Percentiles rank a stretch among this genome's conserved stretches.
These are phyloP conservation scores for Onygenales sp. DNA, from an alignment of 2,329 filamentous ascomycete species.

Conservation along the genomic window DNA sequence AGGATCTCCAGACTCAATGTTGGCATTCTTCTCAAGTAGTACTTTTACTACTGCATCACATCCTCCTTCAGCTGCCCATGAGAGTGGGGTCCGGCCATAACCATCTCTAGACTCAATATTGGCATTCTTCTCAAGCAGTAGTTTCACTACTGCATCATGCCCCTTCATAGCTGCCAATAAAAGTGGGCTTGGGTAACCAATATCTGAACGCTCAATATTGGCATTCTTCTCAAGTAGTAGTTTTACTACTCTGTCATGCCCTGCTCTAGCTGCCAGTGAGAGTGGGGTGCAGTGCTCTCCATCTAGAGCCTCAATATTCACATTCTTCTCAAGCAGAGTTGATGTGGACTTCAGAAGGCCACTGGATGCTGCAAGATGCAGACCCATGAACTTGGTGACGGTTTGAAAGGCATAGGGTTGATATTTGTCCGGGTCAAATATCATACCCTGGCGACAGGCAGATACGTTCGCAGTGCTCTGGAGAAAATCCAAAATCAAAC, in stretches of 20 bases:
- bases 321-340: background rate
- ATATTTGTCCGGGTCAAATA: no score
- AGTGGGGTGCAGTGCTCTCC: no score
- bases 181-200: no score
- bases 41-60: no score
- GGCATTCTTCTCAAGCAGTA: conserved; percentile 8
- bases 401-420: no score
- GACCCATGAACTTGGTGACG: conserved; percentile 5
- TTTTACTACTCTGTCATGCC: no score
- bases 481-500: background rate
- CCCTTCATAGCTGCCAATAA: conserved; percentile 11
- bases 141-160: conserved; percentile 14
- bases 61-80: no score
- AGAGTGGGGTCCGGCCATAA: no score
- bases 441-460: background rate
- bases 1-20: no score
- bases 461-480: background rate
- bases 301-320: no score
- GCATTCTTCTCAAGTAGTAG: background rate
- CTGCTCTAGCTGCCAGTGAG: conserved; percentile 7
- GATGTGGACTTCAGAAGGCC: conserved; percentile 8
- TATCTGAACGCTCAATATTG: background rate
- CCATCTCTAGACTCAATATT: no score
- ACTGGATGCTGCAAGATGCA: conserved; percentile 19
- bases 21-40: no score